These are phyloP conservation scores for Crithidia brevicula DNA, from an alignment of 208 protist genomes.

Conservation along the genomic window DNA sequence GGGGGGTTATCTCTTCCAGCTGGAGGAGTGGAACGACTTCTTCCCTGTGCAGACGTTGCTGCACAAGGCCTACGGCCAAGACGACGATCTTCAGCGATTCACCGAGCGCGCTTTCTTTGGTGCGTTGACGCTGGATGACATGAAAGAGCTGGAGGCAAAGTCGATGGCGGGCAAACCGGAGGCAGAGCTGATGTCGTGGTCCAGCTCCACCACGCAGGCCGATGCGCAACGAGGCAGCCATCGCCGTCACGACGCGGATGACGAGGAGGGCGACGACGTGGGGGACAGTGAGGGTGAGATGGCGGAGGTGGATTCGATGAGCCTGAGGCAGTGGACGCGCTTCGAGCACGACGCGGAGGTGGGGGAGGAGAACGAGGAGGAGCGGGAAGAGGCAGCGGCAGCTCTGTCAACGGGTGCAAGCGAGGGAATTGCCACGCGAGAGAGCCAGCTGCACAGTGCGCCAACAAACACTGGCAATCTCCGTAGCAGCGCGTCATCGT, in stretches of 20 bases:
- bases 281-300: slow-evolving; percentile 8
- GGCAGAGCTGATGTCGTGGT: slow-evolving; percentile 33
- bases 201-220: slow-evolving; percentile 22
- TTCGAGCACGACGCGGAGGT: not conserved
- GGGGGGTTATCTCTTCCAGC: slow-evolving; percentile 84
- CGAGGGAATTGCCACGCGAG: too few species aligned
- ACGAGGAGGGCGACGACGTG: slow-evolving; percentile 24
- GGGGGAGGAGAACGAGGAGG: not conserved
- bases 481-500: slow-evolving; percentile 12
- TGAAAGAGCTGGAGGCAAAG: slow-evolving; percentile 65
- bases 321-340: slow-evolving; percentile 19
- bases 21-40: slow-evolving; percentile 63
- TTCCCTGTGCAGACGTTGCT: slow-evolving; percentile 84
- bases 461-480: too few species aligned
- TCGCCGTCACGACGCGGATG: slow-evolving; percentile 17
- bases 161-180: slow-evolving; percentile 51
- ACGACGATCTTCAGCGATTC: slow-evolving; percentile 48
- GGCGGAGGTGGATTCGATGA: slow-evolving; percentile 22
- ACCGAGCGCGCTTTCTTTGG: slow-evolving; percentile 72
- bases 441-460: too few species aligned
- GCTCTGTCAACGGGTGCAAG: too few species aligned
- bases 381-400: slow-evolving; percentile 6
- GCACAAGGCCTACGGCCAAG: slow-evolving; percentile 51
- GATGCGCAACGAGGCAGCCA: not conserved
- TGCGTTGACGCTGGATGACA: slow-evolving; percentile 57